Conservation (phyloP, 305 asterid species). For the Rubia tinctorum region DNA sequence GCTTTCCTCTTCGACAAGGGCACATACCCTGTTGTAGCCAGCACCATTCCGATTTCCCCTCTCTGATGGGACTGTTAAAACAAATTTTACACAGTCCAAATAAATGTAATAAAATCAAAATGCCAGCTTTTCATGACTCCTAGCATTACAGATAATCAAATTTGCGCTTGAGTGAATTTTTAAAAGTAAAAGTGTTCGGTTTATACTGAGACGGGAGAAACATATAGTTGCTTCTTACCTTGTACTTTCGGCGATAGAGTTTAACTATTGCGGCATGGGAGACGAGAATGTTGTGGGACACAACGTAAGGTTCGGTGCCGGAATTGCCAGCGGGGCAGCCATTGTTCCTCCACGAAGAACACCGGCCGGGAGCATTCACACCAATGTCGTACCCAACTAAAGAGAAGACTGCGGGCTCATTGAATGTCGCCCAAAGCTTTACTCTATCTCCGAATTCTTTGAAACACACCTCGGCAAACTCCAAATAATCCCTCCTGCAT, state of each 20-base stretch:
- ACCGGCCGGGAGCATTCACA: conserved; percentile 38
- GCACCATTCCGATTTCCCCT: conserved; percentile 54
- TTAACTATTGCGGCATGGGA: conserved; percentile 38
- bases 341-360: conserved; percentile 28
- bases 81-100: background rate
- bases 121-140: no score
- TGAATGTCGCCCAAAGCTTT: conserved; percentile 30
- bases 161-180: no score
- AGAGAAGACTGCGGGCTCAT: conserved; percentile 23
- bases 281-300: background rate
- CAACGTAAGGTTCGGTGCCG: conserved; percentile 48
- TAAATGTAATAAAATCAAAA: no score
- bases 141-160: no score
- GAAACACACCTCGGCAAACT: conserved; percentile 49
- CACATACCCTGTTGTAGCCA: conserved; percentile 35
- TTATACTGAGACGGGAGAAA: no score
- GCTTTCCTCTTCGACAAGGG: conserved; percentile 31
- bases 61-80: conserved; percentile 29
- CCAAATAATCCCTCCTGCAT: conserved; percentile 45
- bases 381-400: conserved; percentile 45
- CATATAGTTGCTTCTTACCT: no score
- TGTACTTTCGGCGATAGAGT: conserved; percentile 19
- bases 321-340: conserved; percentile 41
- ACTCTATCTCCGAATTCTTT: conserved; percentile 62
- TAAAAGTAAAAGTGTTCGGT: no score